Evolutionary conservation across 169 alveolate genomes (phyloP).

Genomic region (Plasmodium falciparum): DNA sequence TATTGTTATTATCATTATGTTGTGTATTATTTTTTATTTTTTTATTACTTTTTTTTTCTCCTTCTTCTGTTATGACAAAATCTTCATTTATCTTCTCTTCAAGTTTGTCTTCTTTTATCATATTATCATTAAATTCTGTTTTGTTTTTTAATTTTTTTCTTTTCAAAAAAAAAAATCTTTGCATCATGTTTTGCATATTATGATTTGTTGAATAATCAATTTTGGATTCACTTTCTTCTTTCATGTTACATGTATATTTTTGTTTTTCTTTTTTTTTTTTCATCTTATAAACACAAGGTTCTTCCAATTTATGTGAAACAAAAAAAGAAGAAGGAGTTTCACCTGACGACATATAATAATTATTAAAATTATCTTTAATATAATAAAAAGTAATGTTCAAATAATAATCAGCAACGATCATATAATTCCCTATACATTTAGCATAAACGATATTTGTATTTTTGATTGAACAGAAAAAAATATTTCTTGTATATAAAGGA

Average conservation of each 20-base stretch:
- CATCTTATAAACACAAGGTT: neutral
- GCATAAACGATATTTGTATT: constrained; percentile 14
- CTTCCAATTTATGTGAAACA: neutral
- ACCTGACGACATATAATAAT: neutral
- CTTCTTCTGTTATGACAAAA: no score
- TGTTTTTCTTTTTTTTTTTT: neutral
- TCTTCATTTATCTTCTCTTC: neutral
- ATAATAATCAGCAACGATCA: constrained; percentile 25
- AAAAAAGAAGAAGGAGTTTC: neutral
- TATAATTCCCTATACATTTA: constrained; percentile 44
- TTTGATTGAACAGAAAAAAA: constrained; percentile 7
- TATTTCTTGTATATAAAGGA: neutral
- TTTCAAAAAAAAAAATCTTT: neutral
- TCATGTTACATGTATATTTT: no score
- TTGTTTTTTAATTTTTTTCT: neutral
- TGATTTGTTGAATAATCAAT: neutral
- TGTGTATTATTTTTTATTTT: no score
- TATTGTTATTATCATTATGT: no score
- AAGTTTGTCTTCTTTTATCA: neutral
- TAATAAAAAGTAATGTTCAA: constrained; percentile 30
- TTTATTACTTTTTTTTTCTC: no score
- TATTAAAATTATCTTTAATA: constrained; percentile 12
- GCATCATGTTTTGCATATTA: neutral
- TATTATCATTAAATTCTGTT: neutral
- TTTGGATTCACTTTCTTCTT: no score